phyloP scores from a whole-genome alignment of 2,329 filamentous ascomycete species.

The Endoconidiophora laricicola region DNA sequence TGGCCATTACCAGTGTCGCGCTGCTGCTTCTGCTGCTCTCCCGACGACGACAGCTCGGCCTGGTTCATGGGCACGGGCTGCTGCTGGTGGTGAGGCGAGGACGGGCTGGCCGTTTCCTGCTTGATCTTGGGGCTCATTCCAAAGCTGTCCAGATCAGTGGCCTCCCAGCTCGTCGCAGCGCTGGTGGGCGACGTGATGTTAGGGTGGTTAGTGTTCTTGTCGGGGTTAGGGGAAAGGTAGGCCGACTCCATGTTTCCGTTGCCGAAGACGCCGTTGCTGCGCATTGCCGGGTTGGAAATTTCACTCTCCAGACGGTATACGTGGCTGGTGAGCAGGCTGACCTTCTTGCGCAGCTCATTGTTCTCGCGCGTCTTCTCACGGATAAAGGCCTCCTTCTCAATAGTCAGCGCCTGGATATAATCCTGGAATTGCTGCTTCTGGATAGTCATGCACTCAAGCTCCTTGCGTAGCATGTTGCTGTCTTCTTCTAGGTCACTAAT shows the following conservation, averaged over 20 bases:
- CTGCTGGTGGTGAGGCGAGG: slow-evolving; percentile 17
- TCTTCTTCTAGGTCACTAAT: slow-evolving; percentile 69
- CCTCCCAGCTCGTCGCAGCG: slow-evolving; percentile 23
- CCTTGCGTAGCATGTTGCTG: slow-evolving; percentile 48
- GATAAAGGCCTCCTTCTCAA: slow-evolving; percentile 87
- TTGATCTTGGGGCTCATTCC: slow-evolving; percentile 25
- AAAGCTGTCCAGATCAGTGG: slow-evolving; percentile 19
- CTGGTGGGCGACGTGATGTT: neutral
- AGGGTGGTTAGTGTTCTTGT: slow-evolving; percentile 52
- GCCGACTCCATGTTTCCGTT: slow-evolving; percentile 67
- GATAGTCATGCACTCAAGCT: slow-evolving; percentile 52
- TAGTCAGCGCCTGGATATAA: slow-evolving; percentile 57
- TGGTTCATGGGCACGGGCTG: slow-evolving; percentile 37
- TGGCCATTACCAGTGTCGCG: slow-evolving; percentile 43
- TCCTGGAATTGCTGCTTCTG: slow-evolving; percentile 61
- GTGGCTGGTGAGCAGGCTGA: slow-evolving; percentile 61
- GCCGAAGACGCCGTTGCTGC: slow-evolving; percentile 36
- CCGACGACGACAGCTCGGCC: slow-evolving; percentile 19
- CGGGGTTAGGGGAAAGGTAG: slow-evolving; percentile 57
- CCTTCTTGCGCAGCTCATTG: slow-evolving; percentile 81
- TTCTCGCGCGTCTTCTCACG: slow-evolving; percentile 78
- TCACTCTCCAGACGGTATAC: slow-evolving; percentile 47
- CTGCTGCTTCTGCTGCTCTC: slow-evolving; percentile 20
- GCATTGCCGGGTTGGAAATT: slow-evolving; percentile 15
- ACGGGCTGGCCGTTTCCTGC: slow-evolving; percentile 25